Evolutionary conservation across 2,329 filamentous ascomycete genomes (phyloP), one percentile per base, ranked within the genome.

Genomic region (Cercospora sp.): DNA sequence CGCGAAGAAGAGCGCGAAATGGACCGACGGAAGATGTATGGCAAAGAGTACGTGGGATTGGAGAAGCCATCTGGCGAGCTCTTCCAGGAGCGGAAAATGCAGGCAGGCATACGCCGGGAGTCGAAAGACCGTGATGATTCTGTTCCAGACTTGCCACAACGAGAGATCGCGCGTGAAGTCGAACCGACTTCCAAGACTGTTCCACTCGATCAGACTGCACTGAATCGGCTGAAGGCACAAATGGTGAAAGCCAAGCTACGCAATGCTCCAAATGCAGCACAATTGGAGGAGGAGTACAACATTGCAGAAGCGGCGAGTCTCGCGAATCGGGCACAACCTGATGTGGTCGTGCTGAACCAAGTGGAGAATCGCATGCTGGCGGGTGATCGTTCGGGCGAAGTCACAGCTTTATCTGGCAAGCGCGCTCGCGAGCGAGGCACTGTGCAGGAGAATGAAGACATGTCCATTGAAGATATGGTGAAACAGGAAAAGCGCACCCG

Each of bases 391-490:
- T 82, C 85, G 55, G 86, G 85, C 60, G 95, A 98, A 80, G 91
- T 94, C 65, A 94, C 90, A 73, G 82, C 87, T 0, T 84, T 97
- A 7, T 87, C 90, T 28, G 96, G 88, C 67, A 95, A 91, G 76
- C 88, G 94, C 59, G 94, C 94, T 2, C 86, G 88, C 5, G 94
- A 97, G 79, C 89, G 94, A 64, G 95, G 94, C 1, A 85, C 89
- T 7, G 91, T 99, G 5, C 88, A 92, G 73, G 93, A 95, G 72
- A 98, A 98, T 76, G 91, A 96, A 63, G 93, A 98, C 74, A 98
- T 99, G 93, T 90, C 85, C 31, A 91, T 99, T 68, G 93, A 96
- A 64, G 95, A 99, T 79, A 99, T 99, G 95, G 89, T 99, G 18
- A 89, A 93, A 30, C 94, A 98, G 79, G 95, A 99, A 80, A 89